Base-by-base conservation (phyloP, 805 yeast genomes). In the Ogataea naganishii region DNA sequence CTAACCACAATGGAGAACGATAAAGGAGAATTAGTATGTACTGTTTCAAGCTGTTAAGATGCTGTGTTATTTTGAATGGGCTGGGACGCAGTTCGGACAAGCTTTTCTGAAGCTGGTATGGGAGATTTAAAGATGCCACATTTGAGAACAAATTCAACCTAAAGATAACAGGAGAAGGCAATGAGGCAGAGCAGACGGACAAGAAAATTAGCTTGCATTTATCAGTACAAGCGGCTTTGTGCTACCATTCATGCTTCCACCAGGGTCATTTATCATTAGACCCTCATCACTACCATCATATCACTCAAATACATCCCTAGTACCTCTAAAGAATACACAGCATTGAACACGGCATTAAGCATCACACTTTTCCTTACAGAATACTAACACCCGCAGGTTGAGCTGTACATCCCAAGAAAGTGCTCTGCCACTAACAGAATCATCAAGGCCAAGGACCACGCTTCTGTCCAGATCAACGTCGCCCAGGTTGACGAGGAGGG, bases 351-450 rank as follows among this genome's bases (percentile, higher is more conserved):
- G n/a, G n/a, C n/a, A n/a, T n/a, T n/a, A n/a, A n/a, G n/a, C n/a
- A n/a, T n/a, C n/a, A n/a, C 18, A 14, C 17, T 17, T 11, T 13
- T 19, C 17, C 44, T 39, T 36, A 38, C 46, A 26, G 10, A 14
- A 26, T 53, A 53, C 64, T 55, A 58, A 59, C 60, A 38, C 20
- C 18, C 14, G 37, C 31, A n/a, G 96, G 96, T 92, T 71, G 98
- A 92, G 80, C 86, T 92, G 72, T 92, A 92, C 94, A 94, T 89
- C 71, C 98, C 98, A 77, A 85, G 98, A 81, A 92, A 92, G 78
- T 92, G 98, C 80, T 92, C 98, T 72, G 98, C 98, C 64, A 86
- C 98, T 72, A 88, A 86, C 95, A 86, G 96, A 78, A 86, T 92
- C 75, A 88, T 92, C 80, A 86, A 85, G 78, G 88, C 98, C 61